A percentile compares a stretch with the other conserved stretches of the same genome.
Conservation (phyloP, 306 rosid genomes). For the Comarum palustre region DNA sequence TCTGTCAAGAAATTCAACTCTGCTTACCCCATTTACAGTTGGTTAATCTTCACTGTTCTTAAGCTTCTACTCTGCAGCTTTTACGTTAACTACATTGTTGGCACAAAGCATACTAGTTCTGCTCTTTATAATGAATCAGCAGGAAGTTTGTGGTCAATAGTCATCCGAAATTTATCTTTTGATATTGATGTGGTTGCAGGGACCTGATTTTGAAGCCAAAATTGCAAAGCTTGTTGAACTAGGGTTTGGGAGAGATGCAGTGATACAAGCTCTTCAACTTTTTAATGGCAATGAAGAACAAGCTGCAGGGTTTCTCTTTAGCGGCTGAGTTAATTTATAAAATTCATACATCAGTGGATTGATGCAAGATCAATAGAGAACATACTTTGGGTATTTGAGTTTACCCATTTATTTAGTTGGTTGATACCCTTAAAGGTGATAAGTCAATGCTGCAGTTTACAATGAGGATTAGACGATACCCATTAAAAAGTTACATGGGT, state of each 20-base stretch:
- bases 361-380: slow-evolving; percentile 3
- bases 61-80: not conserved
- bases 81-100: not conserved
- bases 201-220: slow-evolving; percentile 68
- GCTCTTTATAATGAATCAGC: not conserved
- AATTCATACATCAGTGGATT: not conserved
- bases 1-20: not conserved
- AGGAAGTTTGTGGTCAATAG: not conserved
- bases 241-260: slow-evolving; percentile 85
- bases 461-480: too few relatives aligned
- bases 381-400: slow-evolving; percentile 1
- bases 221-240: slow-evolving; percentile 88
- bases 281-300: slow-evolving; percentile 58
- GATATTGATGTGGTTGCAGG: slow-evolving; percentile 41
- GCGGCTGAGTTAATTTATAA: slow-evolving; percentile 29
- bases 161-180: not conserved
- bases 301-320: slow-evolving; percentile 54
- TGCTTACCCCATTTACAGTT: not conserved
- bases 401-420: not conserved
- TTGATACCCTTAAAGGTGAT: too few relatives aligned
- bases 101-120: not conserved
- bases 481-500: too few relatives aligned
- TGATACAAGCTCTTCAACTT: slow-evolving; percentile 73
- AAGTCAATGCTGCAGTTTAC: too few relatives aligned
- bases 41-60: not conserved